Conservation (phyloP, 768 basidiomycete genomes). For the Suillus sp. region DNA sequence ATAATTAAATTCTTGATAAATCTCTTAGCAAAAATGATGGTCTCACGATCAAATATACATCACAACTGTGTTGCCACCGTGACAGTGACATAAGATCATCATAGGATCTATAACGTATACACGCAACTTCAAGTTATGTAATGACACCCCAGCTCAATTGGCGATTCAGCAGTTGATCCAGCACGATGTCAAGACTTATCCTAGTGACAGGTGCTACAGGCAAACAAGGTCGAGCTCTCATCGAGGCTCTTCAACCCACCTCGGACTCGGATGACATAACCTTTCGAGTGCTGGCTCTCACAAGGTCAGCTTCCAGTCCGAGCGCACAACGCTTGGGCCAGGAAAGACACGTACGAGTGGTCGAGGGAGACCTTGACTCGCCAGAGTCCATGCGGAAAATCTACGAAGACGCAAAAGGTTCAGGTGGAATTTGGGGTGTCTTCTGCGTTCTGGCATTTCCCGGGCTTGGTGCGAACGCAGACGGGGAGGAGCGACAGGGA, state of each 20-base stretch:
- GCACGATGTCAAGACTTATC: slow-evolving; percentile 20
- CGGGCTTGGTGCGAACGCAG: slow-evolving; percentile 42
- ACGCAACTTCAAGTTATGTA: no score
- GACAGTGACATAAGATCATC: not conserved
- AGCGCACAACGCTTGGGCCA: slow-evolving; percentile 27
- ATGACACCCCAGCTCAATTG: not conserved
- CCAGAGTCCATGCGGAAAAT: slow-evolving; percentile 31
- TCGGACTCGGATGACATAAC: slow-evolving; percentile 10
- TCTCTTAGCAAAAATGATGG: no score
- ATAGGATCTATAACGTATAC: not conserved
- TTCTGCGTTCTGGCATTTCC: slow-evolving; percentile 43
- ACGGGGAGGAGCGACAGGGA: slow-evolving; percentile 42
- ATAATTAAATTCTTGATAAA: no score
- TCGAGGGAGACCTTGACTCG: slow-evolving; percentile 39
- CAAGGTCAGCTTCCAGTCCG: slow-evolving; percentile 35
- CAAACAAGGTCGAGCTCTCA: slow-evolving; percentile 38
- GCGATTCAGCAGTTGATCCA: not conserved
- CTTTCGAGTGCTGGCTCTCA: slow-evolving; percentile 41
- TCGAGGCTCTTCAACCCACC: slow-evolving; percentile 28
- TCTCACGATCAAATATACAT: no score
- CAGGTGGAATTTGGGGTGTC: slow-evolving; percentile 41
- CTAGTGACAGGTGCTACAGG: slow-evolving; percentile 43
- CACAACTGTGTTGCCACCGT: no score
- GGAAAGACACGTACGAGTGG: slow-evolving; percentile 33
- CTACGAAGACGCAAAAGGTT: slow-evolving; percentile 37